phyloP scores from a whole-genome alignment of 148 eudicot genomes.

The Chenopodium suecicum region DNA sequence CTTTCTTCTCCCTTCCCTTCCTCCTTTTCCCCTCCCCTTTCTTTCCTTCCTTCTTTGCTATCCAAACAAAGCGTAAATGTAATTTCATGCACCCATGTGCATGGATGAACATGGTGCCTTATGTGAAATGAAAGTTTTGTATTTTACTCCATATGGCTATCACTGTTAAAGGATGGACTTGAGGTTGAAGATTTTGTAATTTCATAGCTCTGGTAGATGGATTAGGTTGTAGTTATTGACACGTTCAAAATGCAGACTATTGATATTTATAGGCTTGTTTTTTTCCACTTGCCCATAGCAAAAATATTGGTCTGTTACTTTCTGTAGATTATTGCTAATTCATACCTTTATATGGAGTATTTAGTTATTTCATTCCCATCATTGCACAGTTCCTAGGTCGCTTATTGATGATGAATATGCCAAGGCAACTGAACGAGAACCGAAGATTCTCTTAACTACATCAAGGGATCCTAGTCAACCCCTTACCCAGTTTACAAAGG shows the following conservation, averaged over 20 bases:
- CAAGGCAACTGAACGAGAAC: conserved; percentile 76
- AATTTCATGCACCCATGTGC: background rate
- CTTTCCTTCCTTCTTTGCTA: too few species aligned
- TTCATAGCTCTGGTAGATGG: background rate
- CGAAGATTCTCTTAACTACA: conserved; percentile 87
- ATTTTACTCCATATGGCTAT: too few species aligned
- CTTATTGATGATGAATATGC: conserved; percentile 94
- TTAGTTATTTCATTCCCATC: background rate
- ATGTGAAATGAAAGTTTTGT: background rate
- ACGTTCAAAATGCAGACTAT: background rate
- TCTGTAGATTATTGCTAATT: background rate
- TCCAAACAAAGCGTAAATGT: too few species aligned
- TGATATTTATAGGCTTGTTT: background rate
- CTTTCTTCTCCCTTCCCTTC: too few species aligned
- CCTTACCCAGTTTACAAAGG: conserved; percentile 89
- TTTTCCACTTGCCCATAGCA: background rate
- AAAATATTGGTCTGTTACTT: background rate
- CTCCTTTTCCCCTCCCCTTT: too few species aligned
- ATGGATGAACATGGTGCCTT: background rate
- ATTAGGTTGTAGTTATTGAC: background rate
- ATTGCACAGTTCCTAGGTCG: conserved; percentile 63
- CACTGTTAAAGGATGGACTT: too few species aligned
- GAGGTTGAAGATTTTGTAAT: background rate
- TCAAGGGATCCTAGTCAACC: conserved; percentile 97
- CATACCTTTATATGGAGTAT: background rate